Base-by-base conservation (phyloP, 1,284 basidiomycete species). In the Amylostereum areolatum region DNA sequence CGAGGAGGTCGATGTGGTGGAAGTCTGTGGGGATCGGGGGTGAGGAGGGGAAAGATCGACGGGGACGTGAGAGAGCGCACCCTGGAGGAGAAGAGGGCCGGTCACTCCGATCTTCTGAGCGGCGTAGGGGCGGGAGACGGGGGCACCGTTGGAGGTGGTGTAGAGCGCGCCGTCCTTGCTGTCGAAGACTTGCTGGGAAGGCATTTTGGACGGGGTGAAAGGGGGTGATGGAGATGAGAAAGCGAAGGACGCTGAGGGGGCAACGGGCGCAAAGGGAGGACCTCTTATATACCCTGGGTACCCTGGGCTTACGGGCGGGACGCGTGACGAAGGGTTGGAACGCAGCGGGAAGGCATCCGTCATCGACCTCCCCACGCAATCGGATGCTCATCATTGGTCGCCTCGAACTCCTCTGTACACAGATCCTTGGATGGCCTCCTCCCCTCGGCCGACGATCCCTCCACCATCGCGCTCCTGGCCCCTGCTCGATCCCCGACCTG, bases 21-120 rank as follows among this genome's bases (percentile, higher is more conserved):
- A 93, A 92, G 68, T 93, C 90, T 85, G 49, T n/a, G 33, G 9
- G n/a, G 39, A 31, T 44, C 39, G 10, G 40, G 39, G 44, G 12
- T 45, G 34, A 56, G 37, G 29, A 25, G n/a, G 41, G 43, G 27
- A 7, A 10, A 46, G 8, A 7, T 33, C 35, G 37, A 45, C 43
- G 18, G 36, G 25, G 11, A 11, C 9, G 18, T 27, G 4, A 43
- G 2, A 46, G 55, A 43, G 61, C 73, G 35, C 50, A 85, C 87
- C 86, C 71, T 96, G 92, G 36, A 97, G 75, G 12, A 97, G 77
- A 29, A 97, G 81, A 30, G 92, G 90, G 1, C 94, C 94, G 47
- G 79, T 69, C 44, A 66, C 56, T 44, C 92, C 90, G 29, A 87
- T 74, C 43, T 89, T 82, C 70, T 93, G 86, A 51, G 82, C 77